Base-by-base conservation (phyloP, 345 rosid genomes). In the Eucalyptus coolabah region DNA sequence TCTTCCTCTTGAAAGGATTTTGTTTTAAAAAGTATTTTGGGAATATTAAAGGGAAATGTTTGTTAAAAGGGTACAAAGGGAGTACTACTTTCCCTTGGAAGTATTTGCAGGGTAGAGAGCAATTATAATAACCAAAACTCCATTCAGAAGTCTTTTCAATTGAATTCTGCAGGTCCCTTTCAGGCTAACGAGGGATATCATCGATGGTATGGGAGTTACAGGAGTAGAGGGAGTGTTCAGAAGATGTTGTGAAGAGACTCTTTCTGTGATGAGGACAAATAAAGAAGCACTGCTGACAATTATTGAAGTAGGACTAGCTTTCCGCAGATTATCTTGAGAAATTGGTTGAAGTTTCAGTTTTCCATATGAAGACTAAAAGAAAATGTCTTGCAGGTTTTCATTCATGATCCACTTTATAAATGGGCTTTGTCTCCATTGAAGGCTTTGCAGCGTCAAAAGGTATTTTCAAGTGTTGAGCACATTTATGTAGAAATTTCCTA, bases 361-460 rank as follows among this genome's bases (percentile, higher is more conserved):
- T 77, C 45, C 14, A 23, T 77, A 19, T 21, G 83, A 32, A 87
- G 72, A 80, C 86, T 67, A 18, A 16, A 44, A 47, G 45, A 49
- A 56, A 90, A 90, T 90, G 87, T 69, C 40, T 87, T 94, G 93
- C 96, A 98, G 99, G 99, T 98, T 81, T 98, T 98, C 90, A 98
- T 98, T 91, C 99, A 98, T 94, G 99, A 98, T 92, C 99, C 99
- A 82, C 93, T 98, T 85, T 98, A 98, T 93, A 97, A 98, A 91
- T 98, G 99, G 99, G 99, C 99, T 88, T 91, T 97, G 89, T 97
- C 99, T 89, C 99, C 98, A 87, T 92, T 98, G 60, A 98, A 98
- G 91, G 99, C 99, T 88, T 96, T 98, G 96, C 99, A 97, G 93
- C 98, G 99, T 86, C 99, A 98, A 89, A 95, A 98, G 98, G 99